Conservation (phyloP, 495 filamentous ascomycete species). For the Tuber brumale region DNA sequence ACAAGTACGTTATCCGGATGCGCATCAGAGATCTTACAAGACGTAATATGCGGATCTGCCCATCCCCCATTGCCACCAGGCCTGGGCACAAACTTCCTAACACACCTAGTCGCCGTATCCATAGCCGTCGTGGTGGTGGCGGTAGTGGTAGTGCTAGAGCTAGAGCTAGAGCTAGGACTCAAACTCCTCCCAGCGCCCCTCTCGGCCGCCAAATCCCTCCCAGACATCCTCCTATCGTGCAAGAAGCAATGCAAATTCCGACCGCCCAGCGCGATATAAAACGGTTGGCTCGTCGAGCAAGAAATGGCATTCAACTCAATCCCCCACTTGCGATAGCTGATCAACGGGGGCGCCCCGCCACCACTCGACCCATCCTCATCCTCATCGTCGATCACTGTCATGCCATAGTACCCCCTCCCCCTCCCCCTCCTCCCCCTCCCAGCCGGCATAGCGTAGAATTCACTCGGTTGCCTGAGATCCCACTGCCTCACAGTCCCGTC, state of each 20-base stretch:
- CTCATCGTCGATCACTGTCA: constrained; percentile 30
- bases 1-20: constrained; percentile 68
- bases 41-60: constrained; percentile 63
- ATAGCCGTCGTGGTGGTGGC: too few species aligned
- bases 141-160: constrained; percentile 52
- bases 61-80: constrained; percentile 39
- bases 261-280: constrained; percentile 70
- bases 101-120: constrained; percentile 56
- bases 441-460: constrained; percentile 47
- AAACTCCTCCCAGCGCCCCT: constrained; percentile 46
- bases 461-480: constrained; percentile 62
- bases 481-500: constrained; percentile 73
- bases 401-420: constrained; percentile 25
- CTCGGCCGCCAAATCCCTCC: constrained; percentile 54
- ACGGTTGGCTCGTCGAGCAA: constrained; percentile 64
- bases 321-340: constrained; percentile 61
- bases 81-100: constrained; percentile 61
- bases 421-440: not conserved
- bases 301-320: constrained; percentile 71
- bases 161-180: constrained; percentile 39
- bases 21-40: constrained; percentile 72
- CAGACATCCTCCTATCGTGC: constrained; percentile 68
- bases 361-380: constrained; percentile 51
- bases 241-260: constrained; percentile 68
- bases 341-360: constrained; percentile 51